These are phyloP conservation scores for Solanum chilense DNA, from an alignment of 257 asterid species.

Conservation along the genomic window DNA sequence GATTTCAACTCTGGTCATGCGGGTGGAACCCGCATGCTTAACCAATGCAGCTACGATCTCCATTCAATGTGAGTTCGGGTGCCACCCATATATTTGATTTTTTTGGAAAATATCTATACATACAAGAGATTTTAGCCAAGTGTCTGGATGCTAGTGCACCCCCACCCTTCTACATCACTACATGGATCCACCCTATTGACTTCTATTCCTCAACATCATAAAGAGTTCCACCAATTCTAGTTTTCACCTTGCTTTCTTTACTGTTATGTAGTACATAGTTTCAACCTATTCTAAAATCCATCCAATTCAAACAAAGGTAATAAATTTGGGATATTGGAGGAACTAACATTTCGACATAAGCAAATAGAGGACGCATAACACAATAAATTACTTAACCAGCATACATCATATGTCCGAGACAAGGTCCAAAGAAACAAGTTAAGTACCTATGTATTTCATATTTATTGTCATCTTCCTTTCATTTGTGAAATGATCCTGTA, in stretches of 20 bases:
- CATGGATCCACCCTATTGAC: background rate
- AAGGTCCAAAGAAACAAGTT: background rate
- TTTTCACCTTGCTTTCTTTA: background rate
- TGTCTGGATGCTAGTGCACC: background rate
- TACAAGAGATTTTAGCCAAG: background rate
- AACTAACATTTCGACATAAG: background rate
- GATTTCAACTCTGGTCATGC: background rate
- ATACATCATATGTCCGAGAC: background rate
- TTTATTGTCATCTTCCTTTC: slow-evolving; percentile 51
- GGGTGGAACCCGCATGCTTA: background rate
- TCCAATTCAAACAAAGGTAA: background rate
- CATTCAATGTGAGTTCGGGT: background rate
- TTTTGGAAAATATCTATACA: background rate
- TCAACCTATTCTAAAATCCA: background rate
- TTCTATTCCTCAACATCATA: background rate
- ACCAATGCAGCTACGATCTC: background rate
- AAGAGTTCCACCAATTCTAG: background rate
- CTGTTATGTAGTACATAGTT: background rate
- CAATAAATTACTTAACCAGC: background rate
- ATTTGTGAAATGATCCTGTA: slow-evolving; percentile 82
- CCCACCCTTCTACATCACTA: background rate
- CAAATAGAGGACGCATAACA: background rate
- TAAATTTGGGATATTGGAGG: background rate
- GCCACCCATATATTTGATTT: background rate
- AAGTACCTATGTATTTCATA: slow-evolving; percentile 87